Evolutionary conservation across 805 yeast genomes (phyloP).

Genomic region (Candida glaebosa): DNA sequence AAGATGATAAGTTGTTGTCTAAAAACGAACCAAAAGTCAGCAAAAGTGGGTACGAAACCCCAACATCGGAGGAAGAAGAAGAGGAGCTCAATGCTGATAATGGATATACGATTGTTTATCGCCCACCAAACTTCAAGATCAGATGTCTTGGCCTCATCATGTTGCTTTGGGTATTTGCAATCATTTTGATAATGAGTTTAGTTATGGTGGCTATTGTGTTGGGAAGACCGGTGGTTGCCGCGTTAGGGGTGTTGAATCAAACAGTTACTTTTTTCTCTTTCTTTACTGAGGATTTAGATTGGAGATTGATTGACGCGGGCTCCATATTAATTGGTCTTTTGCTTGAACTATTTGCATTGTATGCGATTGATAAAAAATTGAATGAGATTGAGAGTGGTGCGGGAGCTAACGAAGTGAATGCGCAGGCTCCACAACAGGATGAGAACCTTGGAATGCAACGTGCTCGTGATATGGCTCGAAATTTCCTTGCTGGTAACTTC

Average conservation of each 20-base stretch:
- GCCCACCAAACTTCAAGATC: slow-evolving; percentile 72
- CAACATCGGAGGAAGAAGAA: slow-evolving; percentile 29
- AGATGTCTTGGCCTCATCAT: slow-evolving; percentile 52
- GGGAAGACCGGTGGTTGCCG: slow-evolving; percentile 24
- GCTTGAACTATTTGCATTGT: slow-evolving; percentile 12
- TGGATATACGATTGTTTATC: slow-evolving; percentile 71
- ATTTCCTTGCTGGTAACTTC: slow-evolving; percentile 2
- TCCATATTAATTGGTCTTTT: slow-evolving; percentile 19
- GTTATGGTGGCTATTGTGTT: slow-evolving; percentile 20
- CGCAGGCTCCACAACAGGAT: background rate
- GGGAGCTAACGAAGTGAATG: slow-evolving; percentile 13
- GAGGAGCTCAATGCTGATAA: slow-evolving; percentile 32
- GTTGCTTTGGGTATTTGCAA: slow-evolving; percentile 47
- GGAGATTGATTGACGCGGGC: slow-evolving; percentile 18
- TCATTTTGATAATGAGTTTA: slow-evolving; percentile 22
- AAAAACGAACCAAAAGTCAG: slow-evolving; percentile 9
- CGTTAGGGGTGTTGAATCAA: background rate
- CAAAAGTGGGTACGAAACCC: slow-evolving; percentile 23
- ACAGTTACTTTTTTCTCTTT: background rate
- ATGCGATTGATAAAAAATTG: slow-evolving; percentile 8
- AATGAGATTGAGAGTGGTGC: slow-evolving; percentile 1
- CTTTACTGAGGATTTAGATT: slow-evolving; percentile 10
- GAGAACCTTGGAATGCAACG: slow-evolving; percentile 3
- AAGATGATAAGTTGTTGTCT: slow-evolving; percentile 59
- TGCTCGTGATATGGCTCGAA: slow-evolving; percentile 2